Base-by-base conservation (phyloP, 2,329 filamentous ascomycete species). In the Penicillium sp. region DNA sequence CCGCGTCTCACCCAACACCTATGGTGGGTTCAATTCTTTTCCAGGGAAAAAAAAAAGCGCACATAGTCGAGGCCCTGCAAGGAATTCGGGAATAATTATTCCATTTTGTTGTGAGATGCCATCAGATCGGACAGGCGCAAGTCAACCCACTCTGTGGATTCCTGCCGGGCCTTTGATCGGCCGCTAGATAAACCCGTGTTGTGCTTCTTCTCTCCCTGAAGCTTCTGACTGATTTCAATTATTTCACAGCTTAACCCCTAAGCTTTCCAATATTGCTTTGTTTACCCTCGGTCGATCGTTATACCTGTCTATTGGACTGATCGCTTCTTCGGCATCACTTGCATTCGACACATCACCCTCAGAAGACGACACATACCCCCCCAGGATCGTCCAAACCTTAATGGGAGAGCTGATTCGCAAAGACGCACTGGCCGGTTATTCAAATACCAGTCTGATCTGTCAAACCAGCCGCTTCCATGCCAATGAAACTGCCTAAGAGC, bases 401-500 rank as follows among this genome's bases (percentile, higher is more conserved):
- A 64, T 63, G 58, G 49, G 55, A 57, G 21, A 47, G 52, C 47
- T 50, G 52, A 39, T 25, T 57, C 50, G 10, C 48, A 23, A 52
- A 51, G 53, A 41, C 38, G 19, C 38, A 33, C 19, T 51, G 27
- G 29, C 50, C 16, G 50, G 23, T 45, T 29, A 47, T 45, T 52
- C 38, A 53, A 34, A 38, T 45, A 52, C 46, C 47, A 38, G 48
- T 23, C 31, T 33, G 23, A 31, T 41, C 39, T 34, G 10, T 52
- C 16, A 33, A 11, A 51, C 29, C 27, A 45, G 21, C 36, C 47
- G 23, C 54, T 25, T 36, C 52, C 33, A 83, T 83, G 81, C 81
- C 81, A 67, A 83, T 82, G 69, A 83, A 83, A 70, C 72, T 82
- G 48, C 79, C 81, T 50, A 83, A 82, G 67, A 73, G 75, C 58